These are phyloP conservation scores for Colletotrichum lentis DNA, from an alignment of 2,329 filamentous ascomycete species.

Conservation along the genomic window DNA sequence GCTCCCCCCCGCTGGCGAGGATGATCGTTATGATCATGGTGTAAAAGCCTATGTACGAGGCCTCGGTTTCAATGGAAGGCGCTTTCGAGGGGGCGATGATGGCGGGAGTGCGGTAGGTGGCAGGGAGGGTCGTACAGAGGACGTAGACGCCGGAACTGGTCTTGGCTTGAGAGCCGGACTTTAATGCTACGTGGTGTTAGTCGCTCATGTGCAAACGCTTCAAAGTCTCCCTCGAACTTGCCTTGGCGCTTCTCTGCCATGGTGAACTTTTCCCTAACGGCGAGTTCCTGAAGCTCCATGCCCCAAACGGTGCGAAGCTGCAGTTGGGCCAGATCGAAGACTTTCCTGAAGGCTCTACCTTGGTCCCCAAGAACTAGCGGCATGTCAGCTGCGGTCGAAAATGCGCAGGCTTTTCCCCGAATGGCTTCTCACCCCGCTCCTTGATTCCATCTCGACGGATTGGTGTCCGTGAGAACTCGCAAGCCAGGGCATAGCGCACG, in stretches of 20 bases:
- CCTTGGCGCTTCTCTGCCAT: conserved; percentile 80
- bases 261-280: conserved; percentile 80
- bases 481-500: conserved; percentile 73
- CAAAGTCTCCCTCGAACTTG: conserved; percentile 46
- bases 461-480: conserved; percentile 68
- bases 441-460: conserved; percentile 70
- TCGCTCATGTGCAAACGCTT: background rate
- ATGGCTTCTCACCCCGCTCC: conserved; percentile 62
- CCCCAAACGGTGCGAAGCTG: conserved; percentile 79
- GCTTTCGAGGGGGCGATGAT: conserved; percentile 75
- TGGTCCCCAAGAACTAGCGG: conserved; percentile 73
- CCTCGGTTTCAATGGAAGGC: conserved; percentile 72
- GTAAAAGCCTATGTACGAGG: conserved; percentile 83
- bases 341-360: conserved; percentile 73
- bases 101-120: conserved; percentile 68
- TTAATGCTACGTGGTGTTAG: conserved; percentile 47
- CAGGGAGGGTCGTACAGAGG: conserved; percentile 76
- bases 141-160: conserved; percentile 76
- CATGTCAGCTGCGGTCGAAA: background rate
- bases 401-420: background rate
- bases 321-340: conserved; percentile 80
- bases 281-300: conserved; percentile 91
- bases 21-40: conserved; percentile 82
- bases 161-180: conserved; percentile 60
- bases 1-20: conserved; percentile 72